phyloP scores from a whole-genome alignment of 2,329 filamentous ascomycete species.

The Cryphonectria parasitica region DNA sequence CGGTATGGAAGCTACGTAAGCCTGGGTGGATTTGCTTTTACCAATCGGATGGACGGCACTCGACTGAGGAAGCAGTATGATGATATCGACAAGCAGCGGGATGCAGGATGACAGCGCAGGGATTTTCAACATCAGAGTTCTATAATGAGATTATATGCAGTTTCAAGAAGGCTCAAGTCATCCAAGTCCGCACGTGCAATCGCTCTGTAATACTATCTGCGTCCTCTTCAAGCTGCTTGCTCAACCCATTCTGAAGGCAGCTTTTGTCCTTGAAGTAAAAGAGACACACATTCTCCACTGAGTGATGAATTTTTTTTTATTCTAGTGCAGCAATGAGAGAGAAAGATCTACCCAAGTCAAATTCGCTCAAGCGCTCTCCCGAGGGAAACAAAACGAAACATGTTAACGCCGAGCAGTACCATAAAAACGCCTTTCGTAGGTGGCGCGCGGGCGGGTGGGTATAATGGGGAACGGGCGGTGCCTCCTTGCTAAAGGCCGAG shows the following conservation, averaged over 20 bases:
- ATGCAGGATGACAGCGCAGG: neutral
- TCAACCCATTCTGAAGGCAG: too few species aligned
- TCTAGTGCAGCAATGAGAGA: neutral
- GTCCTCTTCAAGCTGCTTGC: neutral
- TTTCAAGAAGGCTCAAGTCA: neutral
- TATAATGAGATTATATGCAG: neutral
- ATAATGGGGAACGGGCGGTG: neutral
- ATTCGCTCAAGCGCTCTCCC: neutral
- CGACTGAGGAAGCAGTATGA: neutral
- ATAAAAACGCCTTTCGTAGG: neutral
- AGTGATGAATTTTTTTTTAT: too few species aligned
- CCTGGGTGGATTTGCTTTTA: neutral
- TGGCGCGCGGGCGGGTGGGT: constrained; percentile 3
- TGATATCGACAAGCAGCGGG: neutral
- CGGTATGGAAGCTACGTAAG: neutral
- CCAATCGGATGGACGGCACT: neutral
- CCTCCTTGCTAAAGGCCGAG: neutral
- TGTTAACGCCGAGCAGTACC: neutral
- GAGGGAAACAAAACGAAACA: neutral
- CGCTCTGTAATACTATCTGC: neutral
- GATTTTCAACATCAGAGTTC: neutral
- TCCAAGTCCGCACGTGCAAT: neutral
- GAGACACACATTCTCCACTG: too few species aligned
- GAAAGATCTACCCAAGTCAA: neutral
- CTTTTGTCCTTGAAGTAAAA: too few species aligned